These are phyloP conservation scores for Brettanomyces sp. DNA, from an alignment of 805 yeast species.

Conservation along the genomic window DNA sequence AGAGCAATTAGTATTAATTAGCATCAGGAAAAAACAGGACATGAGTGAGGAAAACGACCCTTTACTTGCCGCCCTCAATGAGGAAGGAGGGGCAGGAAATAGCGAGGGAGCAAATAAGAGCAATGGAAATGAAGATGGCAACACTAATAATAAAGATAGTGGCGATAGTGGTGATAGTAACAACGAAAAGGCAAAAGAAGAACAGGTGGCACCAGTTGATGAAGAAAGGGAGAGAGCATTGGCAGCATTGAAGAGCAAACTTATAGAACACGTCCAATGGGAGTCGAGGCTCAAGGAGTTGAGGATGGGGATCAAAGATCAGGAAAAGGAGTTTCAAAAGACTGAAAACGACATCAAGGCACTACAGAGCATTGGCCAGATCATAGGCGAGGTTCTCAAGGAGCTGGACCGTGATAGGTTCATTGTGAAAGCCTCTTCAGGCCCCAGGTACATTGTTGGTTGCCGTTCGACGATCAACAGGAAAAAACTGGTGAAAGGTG, in stretches of 20 bases:
- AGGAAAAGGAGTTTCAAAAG: conserved; percentile 78
- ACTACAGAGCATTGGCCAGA: conserved; percentile 92
- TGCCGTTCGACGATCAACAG: conserved; percentile 89
- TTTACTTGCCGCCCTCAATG: conserved; percentile 57
- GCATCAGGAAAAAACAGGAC: too few species aligned
- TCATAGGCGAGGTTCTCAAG: conserved; percentile 93
- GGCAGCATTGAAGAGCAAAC: conserved; percentile 68
- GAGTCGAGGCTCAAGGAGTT: conserved; percentile 82
- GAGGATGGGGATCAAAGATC: conserved; percentile 71
- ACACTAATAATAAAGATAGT: conserved; percentile 3
- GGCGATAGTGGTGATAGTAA: conserved; percentile 4
- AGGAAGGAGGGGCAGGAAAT: conserved; percentile 14
- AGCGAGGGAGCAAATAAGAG: conserved; percentile 3
- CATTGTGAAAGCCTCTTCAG: conserved; percentile 93
- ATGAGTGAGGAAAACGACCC: conserved; percentile 57
- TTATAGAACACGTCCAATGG: conserved; percentile 90
- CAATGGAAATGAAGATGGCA: neutral
- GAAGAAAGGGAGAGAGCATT: conserved; percentile 61
- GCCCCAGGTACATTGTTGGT: conserved; percentile 96
- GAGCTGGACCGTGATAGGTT: conserved; percentile 90
- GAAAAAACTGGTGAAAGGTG: conserved; percentile 79
- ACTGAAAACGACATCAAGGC: conserved; percentile 98
- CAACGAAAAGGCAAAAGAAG: conserved; percentile 5
- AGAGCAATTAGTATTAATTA: too few species aligned
- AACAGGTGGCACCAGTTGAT: conserved; percentile 8